These are phyloP conservation scores for Leishmania martiniquensis DNA, from an alignment of 208 protist genomes.

Conservation along the genomic window DNA sequence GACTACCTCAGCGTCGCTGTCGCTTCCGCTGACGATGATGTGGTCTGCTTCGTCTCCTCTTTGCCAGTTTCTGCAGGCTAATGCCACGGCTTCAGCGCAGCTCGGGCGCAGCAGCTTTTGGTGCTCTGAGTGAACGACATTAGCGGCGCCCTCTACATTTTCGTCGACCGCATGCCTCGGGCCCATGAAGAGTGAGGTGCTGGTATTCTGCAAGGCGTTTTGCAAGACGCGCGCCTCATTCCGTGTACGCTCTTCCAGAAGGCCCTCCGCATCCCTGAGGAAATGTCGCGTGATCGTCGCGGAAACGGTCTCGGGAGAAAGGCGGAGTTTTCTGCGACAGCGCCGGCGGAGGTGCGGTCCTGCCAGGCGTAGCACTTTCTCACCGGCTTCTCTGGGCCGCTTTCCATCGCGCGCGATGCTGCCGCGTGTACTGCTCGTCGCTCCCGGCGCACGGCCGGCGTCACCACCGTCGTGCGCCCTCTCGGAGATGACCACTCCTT, in stretches of 20 bases:
- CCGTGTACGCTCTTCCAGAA: constrained; percentile 39
- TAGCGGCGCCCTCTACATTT: not conserved
- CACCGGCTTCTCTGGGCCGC: not conserved
- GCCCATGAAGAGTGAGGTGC: constrained; percentile 85
- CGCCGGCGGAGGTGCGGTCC: not conserved
- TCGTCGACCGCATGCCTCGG: constrained; percentile 43
- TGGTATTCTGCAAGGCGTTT: constrained; percentile 64
- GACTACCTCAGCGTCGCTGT: constrained; percentile 3
- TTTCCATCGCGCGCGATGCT: not conserved
- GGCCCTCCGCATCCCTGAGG: constrained; percentile 51
- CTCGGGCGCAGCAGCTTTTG: not conserved
- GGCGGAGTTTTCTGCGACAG: constrained; percentile 1
- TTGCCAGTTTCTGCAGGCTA: not conserved
- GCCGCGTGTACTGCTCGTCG: constrained; percentile 1
- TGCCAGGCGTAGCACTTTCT: constrained; percentile 1
- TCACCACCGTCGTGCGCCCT: not conserved
- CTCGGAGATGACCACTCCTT: not conserved
- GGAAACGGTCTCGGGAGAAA: constrained; percentile 60
- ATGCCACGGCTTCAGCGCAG: not conserved
- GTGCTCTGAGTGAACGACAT: not conserved
- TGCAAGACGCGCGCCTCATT: constrained; percentile 49
- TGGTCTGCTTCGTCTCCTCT: not conserved
- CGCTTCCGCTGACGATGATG: constrained; percentile 6
- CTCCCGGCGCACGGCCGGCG: not conserved
- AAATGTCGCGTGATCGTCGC: constrained; percentile 45